Evolutionary conservation across 140 eudicot species (phyloP), one percentile per base, ranked within the genome.

Genomic region (Stevia rebaudiana): DNA sequence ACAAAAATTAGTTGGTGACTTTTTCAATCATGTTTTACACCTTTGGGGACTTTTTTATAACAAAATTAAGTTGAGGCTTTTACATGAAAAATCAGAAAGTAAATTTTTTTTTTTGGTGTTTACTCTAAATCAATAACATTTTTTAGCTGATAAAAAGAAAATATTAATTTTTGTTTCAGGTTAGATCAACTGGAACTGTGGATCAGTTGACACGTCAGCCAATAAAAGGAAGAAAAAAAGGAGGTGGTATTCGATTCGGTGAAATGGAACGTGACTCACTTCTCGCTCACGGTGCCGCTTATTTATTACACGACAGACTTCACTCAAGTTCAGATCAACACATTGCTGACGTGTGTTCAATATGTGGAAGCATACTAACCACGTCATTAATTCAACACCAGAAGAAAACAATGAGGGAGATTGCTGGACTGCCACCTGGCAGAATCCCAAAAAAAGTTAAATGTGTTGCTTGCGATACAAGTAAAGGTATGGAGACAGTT

Each of bases 211-310:
- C 98, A 3, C 76, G 96, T 25, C 98, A 92, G 67, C 98, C 98
- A 10, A 85, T 92, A 21, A 85, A 92, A 60, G 98, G 98, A 31
- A 81, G 98, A 66, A 92, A 92, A 70, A 86, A 71, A 7, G 98
- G 98, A 57, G 98, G 98, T 10, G 98, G 98, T 73, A 67, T 92
- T 48, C 84, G 98, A 6, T 92, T 92, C 58, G 98, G 98, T 11
- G 98, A 92, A 61, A 92, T 92, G 98, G 98, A 92, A 71, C 76
- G 98, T 1, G 98, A 92, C 63, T 86, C 98, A 8, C 83, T 92
- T 50, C 83, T 92, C 61, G 98, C 98, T 3, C 98, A 92, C 23
- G 98, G 98, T 22, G 96, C 98, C 5, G 92, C 98, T 3, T 92
- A 92, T 78, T 74, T 85, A 31, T 64, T 92, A 46, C 98, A 92